These are phyloP conservation scores for Vitis hybrid DNA, from an alignment of 177 flowering plant genomes.

Conservation along the genomic window DNA sequence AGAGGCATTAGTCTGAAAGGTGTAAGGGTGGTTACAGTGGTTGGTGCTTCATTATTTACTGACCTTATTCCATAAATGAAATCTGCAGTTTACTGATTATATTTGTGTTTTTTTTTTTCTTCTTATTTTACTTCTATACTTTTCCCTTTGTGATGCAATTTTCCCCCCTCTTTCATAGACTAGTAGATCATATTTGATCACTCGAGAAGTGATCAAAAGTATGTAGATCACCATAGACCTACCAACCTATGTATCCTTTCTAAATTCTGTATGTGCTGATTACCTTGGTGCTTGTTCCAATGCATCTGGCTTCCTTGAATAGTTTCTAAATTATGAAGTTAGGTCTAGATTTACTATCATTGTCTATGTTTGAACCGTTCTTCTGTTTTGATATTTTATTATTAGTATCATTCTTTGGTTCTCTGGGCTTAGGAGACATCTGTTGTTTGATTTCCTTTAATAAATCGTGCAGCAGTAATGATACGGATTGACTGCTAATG, in stretches of 20 bases:
- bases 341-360: too few species aligned
- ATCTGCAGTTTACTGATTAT: constrained; percentile 11
- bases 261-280: background rate
- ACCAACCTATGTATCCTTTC: background rate
- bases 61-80: constrained; percentile 17
- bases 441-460: too few species aligned
- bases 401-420: background rate
- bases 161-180: background rate
- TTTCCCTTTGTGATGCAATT: background rate
- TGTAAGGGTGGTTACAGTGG: constrained; percentile 9
- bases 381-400: background rate
- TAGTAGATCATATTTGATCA: background rate
- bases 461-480: too few species aligned
- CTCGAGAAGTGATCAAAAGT: background rate
- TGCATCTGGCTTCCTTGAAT: background rate
- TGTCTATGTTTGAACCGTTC: background rate
- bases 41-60: constrained; percentile 22
- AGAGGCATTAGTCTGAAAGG: constrained; percentile 6
- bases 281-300: background rate
- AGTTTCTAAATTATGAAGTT: background rate
- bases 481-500: too few species aligned
- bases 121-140: constrained; percentile 13
- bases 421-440: too few species aligned
- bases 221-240: background rate
- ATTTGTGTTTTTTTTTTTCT: background rate